phyloP scores from a whole-genome alignment of 192 early-diverging fungal species.

The Coemansia sp. region DNA sequence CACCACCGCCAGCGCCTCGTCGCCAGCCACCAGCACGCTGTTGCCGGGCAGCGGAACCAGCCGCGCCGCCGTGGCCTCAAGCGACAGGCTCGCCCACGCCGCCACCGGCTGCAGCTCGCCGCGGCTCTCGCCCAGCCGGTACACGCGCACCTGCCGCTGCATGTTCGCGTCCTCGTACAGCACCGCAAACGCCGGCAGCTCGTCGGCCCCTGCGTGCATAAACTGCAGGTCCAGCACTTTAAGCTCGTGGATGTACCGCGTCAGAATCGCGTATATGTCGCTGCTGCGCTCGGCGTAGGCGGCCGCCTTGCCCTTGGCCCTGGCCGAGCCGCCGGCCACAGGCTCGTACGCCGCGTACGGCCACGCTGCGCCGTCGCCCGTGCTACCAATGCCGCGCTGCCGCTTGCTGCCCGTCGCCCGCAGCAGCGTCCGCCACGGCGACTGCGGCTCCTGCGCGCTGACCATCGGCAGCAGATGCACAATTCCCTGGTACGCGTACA shows the following conservation, averaged over 20 bases:
- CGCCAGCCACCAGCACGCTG: conserved; percentile 22
- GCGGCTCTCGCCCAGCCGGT: conserved; percentile 12
- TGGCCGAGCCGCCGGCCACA: conserved; percentile 5
- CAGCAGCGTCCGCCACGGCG: conserved; percentile 8
- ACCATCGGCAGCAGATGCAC: conserved; percentile 62
- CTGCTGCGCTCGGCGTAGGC: conserved; percentile 23
- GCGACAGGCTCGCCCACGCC: conserved; percentile 17
- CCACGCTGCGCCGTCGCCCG: background rate
- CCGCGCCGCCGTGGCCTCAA: conserved; percentile 12
- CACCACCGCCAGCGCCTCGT: conserved; percentile 26
- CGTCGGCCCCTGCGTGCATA: background rate
- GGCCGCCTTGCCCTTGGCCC: conserved; percentile 35
- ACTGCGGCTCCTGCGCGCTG: background rate
- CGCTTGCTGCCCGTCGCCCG: background rate
- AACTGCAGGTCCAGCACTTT: conserved; percentile 40
- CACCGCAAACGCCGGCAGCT: conserved; percentile 25
- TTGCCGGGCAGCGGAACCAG: conserved; percentile 27
- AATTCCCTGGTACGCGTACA: conserved; percentile 66
- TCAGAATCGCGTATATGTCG: conserved; percentile 29
- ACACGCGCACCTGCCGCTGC: conserved; percentile 32
- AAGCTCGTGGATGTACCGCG: conserved; percentile 39
- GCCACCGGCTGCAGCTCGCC: conserved; percentile 15
- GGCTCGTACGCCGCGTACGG: conserved; percentile 30
- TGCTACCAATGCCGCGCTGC: background rate
- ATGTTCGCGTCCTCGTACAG: conserved; percentile 41